Evolutionary conservation across 2,329 filamentous ascomycete genomes (phyloP), one percentile per base, ranked within the genome.

Genomic region (Alternaria infectoria): DNA sequence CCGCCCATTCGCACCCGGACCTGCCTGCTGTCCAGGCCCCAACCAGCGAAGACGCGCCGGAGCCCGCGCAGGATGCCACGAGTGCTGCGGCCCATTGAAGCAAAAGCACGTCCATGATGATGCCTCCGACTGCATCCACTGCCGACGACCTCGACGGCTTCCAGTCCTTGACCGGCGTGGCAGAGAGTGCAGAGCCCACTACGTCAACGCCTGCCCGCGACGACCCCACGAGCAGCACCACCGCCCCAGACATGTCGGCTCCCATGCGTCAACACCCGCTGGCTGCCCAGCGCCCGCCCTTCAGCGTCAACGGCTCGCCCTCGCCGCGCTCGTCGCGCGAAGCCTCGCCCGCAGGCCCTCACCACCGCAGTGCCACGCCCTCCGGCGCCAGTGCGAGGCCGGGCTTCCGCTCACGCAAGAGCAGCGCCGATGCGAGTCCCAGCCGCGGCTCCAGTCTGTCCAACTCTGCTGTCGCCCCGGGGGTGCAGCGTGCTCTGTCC

Each of bases 401-500:
- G 40, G 77, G 74, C 50, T 71, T 80, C 57, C 71, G 74, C 47
- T 81, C 80, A 51, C 79, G 83, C 60, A 83, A 81, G 72, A 83
- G 81, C 73, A 84, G 82, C 68, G 74, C 79, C 68, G 81, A 82
- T 66, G 78, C 72, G 65, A 81, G 80, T 67, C 81, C 81, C 21
- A 80, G 71, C 68, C 74, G 82, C 57, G 79, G 74, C 11, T 68
- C 81, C 59, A 75, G 72, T 56, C 64, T 80, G 30, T 66, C 79
- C 10, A 74, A 66, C 50, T 66, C 76, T 21, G 74, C 75, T 52
- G 78, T 77, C 61, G 49, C 49, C 49, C 86, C 83, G 60, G 83
- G 86, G 59, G 84, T 89, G 61, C 87, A 91, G 78, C 87, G 89
- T 76, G 87, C 89, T 62, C 83, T 95, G 52, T 91, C 91, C 15